These are phyloP conservation scores for Aspergillus intermedius DNA, from an alignment of 2,329 filamentous ascomycete species.

Conservation along the genomic window DNA sequence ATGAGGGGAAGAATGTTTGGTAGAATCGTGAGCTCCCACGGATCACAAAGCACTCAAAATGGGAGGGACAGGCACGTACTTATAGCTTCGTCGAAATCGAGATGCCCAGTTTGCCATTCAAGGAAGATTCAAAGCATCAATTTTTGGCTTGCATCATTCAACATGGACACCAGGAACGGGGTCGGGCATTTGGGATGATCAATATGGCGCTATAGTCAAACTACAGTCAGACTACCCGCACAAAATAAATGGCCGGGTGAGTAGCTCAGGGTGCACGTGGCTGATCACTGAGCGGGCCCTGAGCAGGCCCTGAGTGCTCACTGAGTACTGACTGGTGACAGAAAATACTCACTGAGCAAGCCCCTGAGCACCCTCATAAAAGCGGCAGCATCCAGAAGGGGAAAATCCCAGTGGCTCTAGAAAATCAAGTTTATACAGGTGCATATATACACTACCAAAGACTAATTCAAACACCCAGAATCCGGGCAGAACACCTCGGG, in stretches of 20 bases:
- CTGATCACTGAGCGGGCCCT: background rate
- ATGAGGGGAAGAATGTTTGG: too few species aligned
- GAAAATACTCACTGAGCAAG: slow-evolving; percentile 3
- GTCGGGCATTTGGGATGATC: background rate
- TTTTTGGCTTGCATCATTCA: background rate
- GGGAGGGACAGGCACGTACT: too few species aligned
- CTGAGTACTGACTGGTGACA: background rate
- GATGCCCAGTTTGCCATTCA: background rate
- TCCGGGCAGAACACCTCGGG: background rate
- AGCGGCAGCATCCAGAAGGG: too few species aligned
- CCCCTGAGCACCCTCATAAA: background rate
- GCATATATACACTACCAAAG: too few species aligned
- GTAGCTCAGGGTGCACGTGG: background rate
- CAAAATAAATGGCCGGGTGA: background rate
- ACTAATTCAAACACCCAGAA: background rate
- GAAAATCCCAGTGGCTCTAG: too few species aligned
- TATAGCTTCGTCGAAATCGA: too few species aligned
- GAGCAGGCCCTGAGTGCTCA: background rate
- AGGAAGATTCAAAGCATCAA: background rate
- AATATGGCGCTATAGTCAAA: background rate
- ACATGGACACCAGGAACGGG: background rate
- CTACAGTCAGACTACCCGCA: background rate
- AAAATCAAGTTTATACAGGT: too few species aligned
- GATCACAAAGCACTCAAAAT: too few species aligned
- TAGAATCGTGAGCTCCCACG: too few species aligned